Conservation (phyloP, 2,329 filamentous ascomycete genomes). For the Zymoseptoria crescenta region DNA sequence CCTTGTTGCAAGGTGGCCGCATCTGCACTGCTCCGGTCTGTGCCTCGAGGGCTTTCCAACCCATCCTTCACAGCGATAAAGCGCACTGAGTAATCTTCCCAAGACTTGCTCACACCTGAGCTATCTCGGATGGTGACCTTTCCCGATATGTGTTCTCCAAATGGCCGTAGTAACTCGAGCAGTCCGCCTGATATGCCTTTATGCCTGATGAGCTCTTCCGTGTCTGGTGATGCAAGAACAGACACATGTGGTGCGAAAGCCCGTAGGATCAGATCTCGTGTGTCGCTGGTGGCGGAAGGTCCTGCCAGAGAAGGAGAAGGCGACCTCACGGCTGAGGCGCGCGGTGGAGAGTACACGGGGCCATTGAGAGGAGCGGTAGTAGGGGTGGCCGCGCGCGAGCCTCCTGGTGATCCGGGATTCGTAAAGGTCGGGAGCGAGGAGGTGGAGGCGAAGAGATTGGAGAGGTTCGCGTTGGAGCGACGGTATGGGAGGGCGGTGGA, state of each 20-base stretch:
- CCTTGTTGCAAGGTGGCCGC: slow-evolving; percentile 24
- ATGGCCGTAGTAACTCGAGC: slow-evolving; percentile 78
- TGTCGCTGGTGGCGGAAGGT: slow-evolving; percentile 38
- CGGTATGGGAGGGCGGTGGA: slow-evolving; percentile 46
- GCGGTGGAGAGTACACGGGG: slow-evolving; percentile 39
- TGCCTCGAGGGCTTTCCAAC: slow-evolving; percentile 31
- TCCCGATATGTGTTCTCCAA: slow-evolving; percentile 79
- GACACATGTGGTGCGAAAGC: slow-evolving; percentile 86
- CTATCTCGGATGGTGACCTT: slow-evolving; percentile 89
- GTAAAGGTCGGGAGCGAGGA: slow-evolving; percentile 36
- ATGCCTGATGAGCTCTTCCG: slow-evolving; percentile 66
- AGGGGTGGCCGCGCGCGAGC: slow-evolving; percentile 37
- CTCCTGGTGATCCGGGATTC: slow-evolving; percentile 28
- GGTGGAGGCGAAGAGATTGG: slow-evolving; percentile 46
- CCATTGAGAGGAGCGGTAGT: slow-evolving; percentile 27
- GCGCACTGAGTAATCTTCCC: slow-evolving; percentile 84
- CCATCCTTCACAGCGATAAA: slow-evolving; percentile 65
- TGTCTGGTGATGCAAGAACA: slow-evolving; percentile 79
- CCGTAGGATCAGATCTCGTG: slow-evolving; percentile 61
- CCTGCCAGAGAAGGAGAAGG: slow-evolving; percentile 35
- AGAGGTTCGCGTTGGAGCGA: slow-evolving; percentile 45
- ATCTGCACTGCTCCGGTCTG: slow-evolving; percentile 33
- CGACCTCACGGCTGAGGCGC: slow-evolving; percentile 32
- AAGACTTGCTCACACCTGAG: slow-evolving; percentile 69
- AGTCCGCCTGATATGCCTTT: slow-evolving; percentile 82